Evolutionary conservation across 495 filamentous ascomycete genomes (phyloP).

Genomic region (Neurospora sp.): DNA sequence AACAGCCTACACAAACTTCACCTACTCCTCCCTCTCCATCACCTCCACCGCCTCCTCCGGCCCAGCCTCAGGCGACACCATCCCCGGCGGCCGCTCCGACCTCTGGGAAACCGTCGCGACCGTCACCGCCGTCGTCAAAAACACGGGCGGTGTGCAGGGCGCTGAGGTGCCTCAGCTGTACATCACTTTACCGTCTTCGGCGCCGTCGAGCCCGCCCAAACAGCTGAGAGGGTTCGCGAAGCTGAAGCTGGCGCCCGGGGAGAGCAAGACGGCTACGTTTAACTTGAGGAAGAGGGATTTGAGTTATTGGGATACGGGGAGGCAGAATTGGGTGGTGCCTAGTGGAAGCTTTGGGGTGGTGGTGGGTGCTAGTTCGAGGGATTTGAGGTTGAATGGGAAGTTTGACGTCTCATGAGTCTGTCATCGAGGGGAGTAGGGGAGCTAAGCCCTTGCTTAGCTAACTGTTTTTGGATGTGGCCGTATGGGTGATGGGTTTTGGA

Average conservation of each 20-base stretch:
- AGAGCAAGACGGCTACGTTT: conserved; percentile 35
- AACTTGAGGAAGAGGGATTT: conserved; percentile 43
- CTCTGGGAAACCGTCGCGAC: conserved; percentile 52
- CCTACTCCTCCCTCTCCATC: conserved; percentile 36
- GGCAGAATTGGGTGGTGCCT: conserved; percentile 44
- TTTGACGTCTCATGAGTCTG: conserved; percentile 11
- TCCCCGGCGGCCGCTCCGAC: conserved; percentile 55
- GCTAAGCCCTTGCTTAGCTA: too few relatives aligned
- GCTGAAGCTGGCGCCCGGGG: conserved; percentile 36
- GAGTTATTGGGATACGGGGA: conserved; percentile 43
- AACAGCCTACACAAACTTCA: conserved; percentile 51
- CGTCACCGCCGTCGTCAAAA: conserved; percentile 50
- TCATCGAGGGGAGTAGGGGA: too few relatives aligned
- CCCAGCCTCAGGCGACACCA: conserved; percentile 46
- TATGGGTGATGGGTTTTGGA: too few relatives aligned
- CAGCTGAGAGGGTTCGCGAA: conserved; percentile 53
- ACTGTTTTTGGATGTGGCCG: too few relatives aligned
- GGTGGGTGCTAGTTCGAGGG: conserved; percentile 43
- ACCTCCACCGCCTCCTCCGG: conserved; percentile 35
- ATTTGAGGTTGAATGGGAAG: conserved; percentile 25
- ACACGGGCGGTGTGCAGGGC: conserved; percentile 58
- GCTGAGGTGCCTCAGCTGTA: conserved; percentile 68
- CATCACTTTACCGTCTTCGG: conserved; percentile 32
- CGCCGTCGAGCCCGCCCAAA: conserved; percentile 38
- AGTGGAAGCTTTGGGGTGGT: conserved; percentile 34